Percentiles rank a stretch among this genome's conserved stretches.
Conservation (phyloP, 176 grass and related monocot species). For the Themeda triandra region DNA sequence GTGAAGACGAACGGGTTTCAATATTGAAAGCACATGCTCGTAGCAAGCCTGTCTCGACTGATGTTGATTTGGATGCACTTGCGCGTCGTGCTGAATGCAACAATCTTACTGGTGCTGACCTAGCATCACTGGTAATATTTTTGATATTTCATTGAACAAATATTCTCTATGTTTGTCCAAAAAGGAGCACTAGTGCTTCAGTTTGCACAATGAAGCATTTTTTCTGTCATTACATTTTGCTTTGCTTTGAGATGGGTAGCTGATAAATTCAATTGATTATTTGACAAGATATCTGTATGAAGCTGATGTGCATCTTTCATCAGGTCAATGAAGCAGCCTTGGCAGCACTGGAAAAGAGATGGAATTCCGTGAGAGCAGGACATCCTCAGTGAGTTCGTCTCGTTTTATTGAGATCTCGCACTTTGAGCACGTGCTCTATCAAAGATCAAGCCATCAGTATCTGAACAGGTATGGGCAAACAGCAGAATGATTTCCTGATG, state of each 20-base stretch:
- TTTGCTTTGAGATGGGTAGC: no score
- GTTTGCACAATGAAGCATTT: neutral
- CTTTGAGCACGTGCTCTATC: slow-evolving; percentile 62
- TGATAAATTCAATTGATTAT: neutral
- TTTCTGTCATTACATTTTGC: neutral
- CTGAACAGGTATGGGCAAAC: slow-evolving; percentile 52
- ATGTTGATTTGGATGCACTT: slow-evolving; percentile 54
- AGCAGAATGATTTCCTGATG: neutral
- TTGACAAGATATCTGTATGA: neutral
- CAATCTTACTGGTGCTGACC: slow-evolving; percentile 73
- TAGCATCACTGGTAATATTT: slow-evolving; percentile 67
- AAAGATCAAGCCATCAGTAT: slow-evolving; percentile 69
- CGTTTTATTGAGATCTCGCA: slow-evolving; percentile 44
- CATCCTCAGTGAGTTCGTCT: slow-evolving; percentile 32
- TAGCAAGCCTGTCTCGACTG: slow-evolving; percentile 54
- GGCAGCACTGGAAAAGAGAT: slow-evolving; percentile 62
- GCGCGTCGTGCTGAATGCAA: slow-evolving; percentile 51
- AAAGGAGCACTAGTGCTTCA: neutral
- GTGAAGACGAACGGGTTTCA: slow-evolving; percentile 49
- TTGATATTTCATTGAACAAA: neutral
- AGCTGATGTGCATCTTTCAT: slow-evolving; percentile 4
- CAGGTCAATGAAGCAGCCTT: slow-evolving; percentile 90
- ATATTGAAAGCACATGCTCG: slow-evolving; percentile 76
- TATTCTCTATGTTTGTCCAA: neutral
- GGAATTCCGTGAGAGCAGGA: slow-evolving; percentile 39